phyloP scores from a whole-genome alignment of 306 rosid genomes.

The Heteromeles arbutifolia region DNA sequence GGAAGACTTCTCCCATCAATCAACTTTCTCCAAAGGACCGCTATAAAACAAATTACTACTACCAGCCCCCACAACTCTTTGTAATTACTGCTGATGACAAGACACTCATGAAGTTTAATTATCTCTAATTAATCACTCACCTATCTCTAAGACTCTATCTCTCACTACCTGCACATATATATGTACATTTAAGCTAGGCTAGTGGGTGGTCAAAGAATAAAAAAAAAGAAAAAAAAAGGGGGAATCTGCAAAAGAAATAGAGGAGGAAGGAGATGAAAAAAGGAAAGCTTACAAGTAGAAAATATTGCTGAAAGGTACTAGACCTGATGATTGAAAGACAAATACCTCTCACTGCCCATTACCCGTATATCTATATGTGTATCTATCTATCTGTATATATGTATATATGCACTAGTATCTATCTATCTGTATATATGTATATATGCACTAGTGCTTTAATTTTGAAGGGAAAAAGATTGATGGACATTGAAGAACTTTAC shows the following conservation, averaged over 20 bases:
- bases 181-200: background rate
- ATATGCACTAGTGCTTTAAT: background rate
- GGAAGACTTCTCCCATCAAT: conserved; percentile 23
- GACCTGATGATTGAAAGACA: background rate
- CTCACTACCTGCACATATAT: background rate
- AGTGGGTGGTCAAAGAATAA: background rate
- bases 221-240: background rate
- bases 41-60: conserved; percentile 15
- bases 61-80: background rate
- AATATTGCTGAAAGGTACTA: background rate
- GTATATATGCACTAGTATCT: too few species aligned
- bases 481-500: background rate
- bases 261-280: background rate
- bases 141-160: background rate
- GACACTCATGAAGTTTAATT: background rate
- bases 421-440: background rate
- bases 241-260: background rate
- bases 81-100: background rate
- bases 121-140: too few species aligned
- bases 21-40: conserved; percentile 15
- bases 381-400: background rate
- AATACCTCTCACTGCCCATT: background rate
- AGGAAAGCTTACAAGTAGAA: background rate
- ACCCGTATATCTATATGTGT: background rate
- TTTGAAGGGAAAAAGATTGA: background rate